Conservation (phyloP, 2,329 filamentous ascomycete genomes). For the Sarocladium oryzae region DNA sequence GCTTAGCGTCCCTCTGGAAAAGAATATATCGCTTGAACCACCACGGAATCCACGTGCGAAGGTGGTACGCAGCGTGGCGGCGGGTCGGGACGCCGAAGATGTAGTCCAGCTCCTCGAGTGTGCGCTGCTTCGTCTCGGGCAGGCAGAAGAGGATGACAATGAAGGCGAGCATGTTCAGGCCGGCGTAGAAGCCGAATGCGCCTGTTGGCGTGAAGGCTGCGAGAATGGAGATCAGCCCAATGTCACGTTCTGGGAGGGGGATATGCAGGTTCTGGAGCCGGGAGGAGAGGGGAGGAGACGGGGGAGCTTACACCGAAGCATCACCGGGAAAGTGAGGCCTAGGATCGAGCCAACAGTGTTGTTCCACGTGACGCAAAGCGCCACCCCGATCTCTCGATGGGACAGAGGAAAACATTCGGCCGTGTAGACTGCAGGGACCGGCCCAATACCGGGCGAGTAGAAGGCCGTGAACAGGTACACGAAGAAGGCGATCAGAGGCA, state of each 20-base stretch:
- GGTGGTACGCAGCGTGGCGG: constrained; percentile 26
- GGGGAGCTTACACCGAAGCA: constrained; percentile 19
- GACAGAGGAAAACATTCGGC: constrained; percentile 49
- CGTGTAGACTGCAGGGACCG: constrained; percentile 37
- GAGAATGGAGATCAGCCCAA: too few species aligned
- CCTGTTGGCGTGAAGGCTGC: constrained; percentile 19
- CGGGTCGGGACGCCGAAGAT: constrained; percentile 29
- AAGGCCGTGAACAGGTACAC: constrained; percentile 42
- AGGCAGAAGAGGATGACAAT: constrained; percentile 58
- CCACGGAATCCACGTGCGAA: constrained; percentile 26
- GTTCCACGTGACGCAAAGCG: constrained; percentile 24
- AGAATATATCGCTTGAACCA: constrained; percentile 24
- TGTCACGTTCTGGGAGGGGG: too few species aligned
- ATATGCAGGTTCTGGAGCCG: too few species aligned
- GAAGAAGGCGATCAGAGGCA: constrained; percentile 42
- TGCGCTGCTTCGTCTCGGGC: constrained; percentile 45
- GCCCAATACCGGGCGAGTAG: constrained; percentile 32
- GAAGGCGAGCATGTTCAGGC: constrained; percentile 53
- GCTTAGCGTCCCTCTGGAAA: constrained; percentile 17
- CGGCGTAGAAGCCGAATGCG: constrained; percentile 56
- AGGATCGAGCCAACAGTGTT: constrained; percentile 22
- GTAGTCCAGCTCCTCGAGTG: constrained; percentile 34
- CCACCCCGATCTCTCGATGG: constrained; percentile 36
- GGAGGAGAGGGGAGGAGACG: too few species aligned
- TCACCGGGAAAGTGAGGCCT: constrained; percentile 38